Evolutionary conservation across 129 eudicot species (phyloP), one percentile per base, ranked within the genome.

Genomic region (Flaveria sonorensis): DNA sequence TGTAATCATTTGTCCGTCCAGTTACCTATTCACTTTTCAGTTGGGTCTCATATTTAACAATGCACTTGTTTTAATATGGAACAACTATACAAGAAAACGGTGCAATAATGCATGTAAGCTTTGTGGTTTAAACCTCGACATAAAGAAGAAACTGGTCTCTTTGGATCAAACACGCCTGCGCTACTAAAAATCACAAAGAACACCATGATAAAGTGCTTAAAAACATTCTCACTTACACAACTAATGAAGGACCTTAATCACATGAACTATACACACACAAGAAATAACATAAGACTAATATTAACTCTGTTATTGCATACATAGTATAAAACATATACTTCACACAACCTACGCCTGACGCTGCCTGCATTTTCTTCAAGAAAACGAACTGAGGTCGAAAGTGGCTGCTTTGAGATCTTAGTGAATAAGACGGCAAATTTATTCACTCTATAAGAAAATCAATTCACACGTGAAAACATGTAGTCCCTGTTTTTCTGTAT

Each of bases 391-490:
- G 46, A 61, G 72, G 56, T 71, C 51, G 79, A 65, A 72, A 72
- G 73, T 23, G 68, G 79, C n/a, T 63, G 39, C 69, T 64, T 79
- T 72, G 68, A 79, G 64, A 47, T 60, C 72, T 21, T 62, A 16
- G 45, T 47, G 64, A 57, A 79, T 57, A 53, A 21, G 66, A 55
- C n/a, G 16, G 50, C 70, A 45, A 69, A 6, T 78, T 78, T 79
- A 56, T 70, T 78, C 82, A 71, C 72, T 79, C 55, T 3, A 48
- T 10, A 70, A 13, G 70, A 70, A 78, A 46, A 57, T 63, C 71
- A 78, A 78, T 50, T 79, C 78, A 72, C 68, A 79, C 61, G 10
- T 67, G 77, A 79, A 71, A 78, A 60, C 26, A 30, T 50, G 11
- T 59, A 70, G 46, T 70, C 81, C 81, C 56, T 23, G 12, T 69